A percentile compares a stretch with the other conserved stretches of the same genome.
Evolutionary conservation across 2,329 filamentous ascomycete genomes (phyloP).

Genomic region (Ceratocystis colombiana): DNA sequence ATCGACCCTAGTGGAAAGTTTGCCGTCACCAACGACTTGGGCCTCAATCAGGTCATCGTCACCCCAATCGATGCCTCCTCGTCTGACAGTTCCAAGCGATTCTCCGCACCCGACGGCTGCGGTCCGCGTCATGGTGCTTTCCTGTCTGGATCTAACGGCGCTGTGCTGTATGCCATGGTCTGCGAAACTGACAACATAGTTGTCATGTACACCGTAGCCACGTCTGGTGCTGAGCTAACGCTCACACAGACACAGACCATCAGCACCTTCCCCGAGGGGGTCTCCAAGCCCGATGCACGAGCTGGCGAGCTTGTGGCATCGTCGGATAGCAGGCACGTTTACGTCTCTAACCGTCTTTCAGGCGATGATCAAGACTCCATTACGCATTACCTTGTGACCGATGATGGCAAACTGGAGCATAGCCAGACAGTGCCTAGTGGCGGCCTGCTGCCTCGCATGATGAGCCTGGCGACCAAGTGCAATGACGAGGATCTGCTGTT

Average conservation of each 20-base stretch:
- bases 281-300: slow-evolving; percentile 33
- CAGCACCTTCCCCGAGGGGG: slow-evolving; percentile 14
- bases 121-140: slow-evolving; percentile 41
- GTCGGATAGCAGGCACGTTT: slow-evolving; percentile 38
- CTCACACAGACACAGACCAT: slow-evolving; percentile 14
- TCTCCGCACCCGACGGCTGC: slow-evolving; percentile 33
- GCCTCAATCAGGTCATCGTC: slow-evolving; percentile 40
- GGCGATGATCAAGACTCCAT: slow-evolving; percentile 40
- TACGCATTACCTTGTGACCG: slow-evolving; percentile 37
- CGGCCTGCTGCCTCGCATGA: slow-evolving; percentile 39
- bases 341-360: slow-evolving; percentile 43
- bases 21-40: slow-evolving; percentile 42
- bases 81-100: slow-evolving; percentile 34
- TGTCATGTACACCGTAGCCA: slow-evolving; percentile 31
- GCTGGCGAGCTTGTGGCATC: slow-evolving; percentile 40
- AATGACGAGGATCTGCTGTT: slow-evolving; percentile 34
- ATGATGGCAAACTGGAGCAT: slow-evolving; percentile 31
- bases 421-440: slow-evolving; percentile 32
- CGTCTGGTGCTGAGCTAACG: slow-evolving; percentile 2
- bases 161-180: slow-evolving; percentile 26
- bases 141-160: slow-evolving; percentile 13
- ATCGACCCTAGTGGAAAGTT: slow-evolving; percentile 42
- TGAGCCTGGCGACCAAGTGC: slow-evolving; percentile 32
- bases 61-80: slow-evolving; percentile 37
- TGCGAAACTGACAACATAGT: slow-evolving; percentile 26